Percentiles rank a stretch among this genome's conserved stretches.
Evolutionary conservation across 2,329 filamentous ascomycete genomes (phyloP).

Genomic region (Penicillium sp.): DNA sequence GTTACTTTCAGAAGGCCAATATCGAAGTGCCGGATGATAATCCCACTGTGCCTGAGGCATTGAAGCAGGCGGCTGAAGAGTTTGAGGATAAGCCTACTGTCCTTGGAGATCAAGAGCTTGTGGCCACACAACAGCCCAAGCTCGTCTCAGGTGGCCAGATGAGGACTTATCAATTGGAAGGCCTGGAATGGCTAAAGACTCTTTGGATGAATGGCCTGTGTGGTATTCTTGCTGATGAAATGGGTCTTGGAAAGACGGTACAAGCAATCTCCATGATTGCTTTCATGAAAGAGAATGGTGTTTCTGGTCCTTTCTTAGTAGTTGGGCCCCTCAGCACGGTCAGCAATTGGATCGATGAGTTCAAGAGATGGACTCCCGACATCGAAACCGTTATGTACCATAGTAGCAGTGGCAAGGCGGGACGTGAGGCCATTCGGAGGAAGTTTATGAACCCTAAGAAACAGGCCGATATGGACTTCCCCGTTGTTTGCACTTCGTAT

Average conservation of each 20-base stretch:
- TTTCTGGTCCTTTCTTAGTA: constrained; percentile 87
- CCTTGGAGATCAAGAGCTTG: constrained; percentile 66
- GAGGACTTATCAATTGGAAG: constrained; percentile 92
- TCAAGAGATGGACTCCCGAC: constrained; percentile 81
- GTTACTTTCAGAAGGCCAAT: constrained; percentile 63
- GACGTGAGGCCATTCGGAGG: constrained; percentile 73
- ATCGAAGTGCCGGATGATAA: constrained; percentile 55
- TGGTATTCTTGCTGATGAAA: constrained; percentile 89
- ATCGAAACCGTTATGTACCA: constrained; percentile 93
- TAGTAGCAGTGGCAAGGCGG: constrained; percentile 72
- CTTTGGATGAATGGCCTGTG: constrained; percentile 88
- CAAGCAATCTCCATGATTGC: constrained; percentile 89
- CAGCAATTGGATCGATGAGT: constrained; percentile 95
- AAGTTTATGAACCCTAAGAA: constrained; percentile 68
- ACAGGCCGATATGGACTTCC: constrained; percentile 72
- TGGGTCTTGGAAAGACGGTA: constrained; percentile 90
- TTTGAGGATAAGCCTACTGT: constrained; percentile 60
- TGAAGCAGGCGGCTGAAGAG: constrained; percentile 60
- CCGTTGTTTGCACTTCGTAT: constrained; percentile 91
- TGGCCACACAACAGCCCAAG: constrained; percentile 81
- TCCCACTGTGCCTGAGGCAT: constrained; percentile 56
- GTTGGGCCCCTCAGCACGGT: constrained; percentile 88
- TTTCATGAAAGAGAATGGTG: constrained; percentile 80
- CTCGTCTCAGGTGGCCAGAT: constrained; percentile 85
- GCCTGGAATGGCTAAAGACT: constrained; percentile 85